phyloP scores from a whole-genome alignment of 1,284 basidiomycete genomes.

The Porogramme epimiltina region DNA sequence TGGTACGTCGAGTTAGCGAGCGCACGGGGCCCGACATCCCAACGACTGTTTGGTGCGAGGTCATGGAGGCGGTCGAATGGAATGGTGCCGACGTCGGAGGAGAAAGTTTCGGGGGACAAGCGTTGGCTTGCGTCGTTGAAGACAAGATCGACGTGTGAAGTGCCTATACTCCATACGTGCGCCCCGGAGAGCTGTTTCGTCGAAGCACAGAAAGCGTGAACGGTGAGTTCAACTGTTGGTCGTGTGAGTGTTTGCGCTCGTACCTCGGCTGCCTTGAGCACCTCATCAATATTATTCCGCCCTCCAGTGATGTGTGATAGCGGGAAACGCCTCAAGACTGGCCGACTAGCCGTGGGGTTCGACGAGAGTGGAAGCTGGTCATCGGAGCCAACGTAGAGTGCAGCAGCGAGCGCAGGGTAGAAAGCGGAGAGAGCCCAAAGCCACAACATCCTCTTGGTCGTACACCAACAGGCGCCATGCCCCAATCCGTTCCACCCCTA shows the following conservation, averaged over 20 bases:
- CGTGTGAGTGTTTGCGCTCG: background rate
- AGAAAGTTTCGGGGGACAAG: background rate
- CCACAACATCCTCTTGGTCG: background rate
- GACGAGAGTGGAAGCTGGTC: background rate
- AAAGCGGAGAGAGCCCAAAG: background rate
- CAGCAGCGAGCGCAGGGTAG: background rate
- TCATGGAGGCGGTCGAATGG: background rate
- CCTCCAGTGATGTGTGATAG: background rate
- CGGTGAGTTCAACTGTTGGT: background rate
- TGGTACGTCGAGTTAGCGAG: conserved; percentile 48
- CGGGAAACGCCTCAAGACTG: background rate
- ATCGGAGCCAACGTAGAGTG: background rate
- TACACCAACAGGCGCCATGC: no score
- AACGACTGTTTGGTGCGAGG: background rate
- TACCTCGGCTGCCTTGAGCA: background rate
- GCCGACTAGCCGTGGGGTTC: background rate
- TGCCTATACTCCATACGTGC: background rate
- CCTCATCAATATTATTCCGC: background rate
- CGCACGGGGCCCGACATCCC: conserved; percentile 7
- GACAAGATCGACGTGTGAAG: background rate
- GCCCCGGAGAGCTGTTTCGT: background rate
- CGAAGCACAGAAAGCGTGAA: background rate
- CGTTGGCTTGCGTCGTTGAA: background rate
- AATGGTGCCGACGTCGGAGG: background rate
- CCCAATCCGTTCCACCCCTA: no score